Conservation (phyloP, 768 basidiomycete species). For the Serendipita sp. region DNA sequence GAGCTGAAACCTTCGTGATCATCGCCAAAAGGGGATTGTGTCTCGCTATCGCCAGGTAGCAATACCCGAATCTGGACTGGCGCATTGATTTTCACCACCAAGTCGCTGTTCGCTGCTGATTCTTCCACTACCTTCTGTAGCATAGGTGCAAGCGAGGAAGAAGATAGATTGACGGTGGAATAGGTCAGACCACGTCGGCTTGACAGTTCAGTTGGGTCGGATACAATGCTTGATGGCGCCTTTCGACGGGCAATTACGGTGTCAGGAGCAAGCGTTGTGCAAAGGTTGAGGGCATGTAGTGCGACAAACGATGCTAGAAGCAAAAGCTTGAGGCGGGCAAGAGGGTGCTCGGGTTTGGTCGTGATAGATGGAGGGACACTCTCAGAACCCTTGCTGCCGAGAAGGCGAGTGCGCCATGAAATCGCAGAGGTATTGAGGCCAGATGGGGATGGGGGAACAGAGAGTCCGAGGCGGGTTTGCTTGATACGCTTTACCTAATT, state of each 20-base stretch:
- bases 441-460: slow-evolving; percentile 19
- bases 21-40: slow-evolving; percentile 12
- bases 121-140: slow-evolving; percentile 14
- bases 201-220: neutral
- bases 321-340: slow-evolving; percentile 75
- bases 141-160: slow-evolving; percentile 18
- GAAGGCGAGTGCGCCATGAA: slow-evolving; percentile 22
- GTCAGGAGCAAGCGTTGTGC: slow-evolving; percentile 72
- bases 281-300: slow-evolving; percentile 83
- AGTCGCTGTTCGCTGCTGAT: neutral
- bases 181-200: slow-evolving; percentile 12
- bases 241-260: slow-evolving; percentile 35
- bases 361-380: slow-evolving; percentile 8
- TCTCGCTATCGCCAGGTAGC: neutral
- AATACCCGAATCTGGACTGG: slow-evolving; percentile 17
- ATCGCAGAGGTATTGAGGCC: slow-evolving; percentile 39
- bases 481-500: slow-evolving; percentile 30
- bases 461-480: slow-evolving; percentile 20
- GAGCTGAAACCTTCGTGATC: neutral
- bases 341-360: slow-evolving; percentile 46
- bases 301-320: slow-evolving; percentile 83
- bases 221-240: slow-evolving; percentile 16
- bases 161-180: slow-evolving; percentile 21
- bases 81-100: slow-evolving; percentile 10
- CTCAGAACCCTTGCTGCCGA: slow-evolving; percentile 17